A percentile compares a stretch with the other conserved stretches of the same genome.
Conservation (phyloP, 176 grass and related monocot species). For the Aegilops tauschii region DNA sequence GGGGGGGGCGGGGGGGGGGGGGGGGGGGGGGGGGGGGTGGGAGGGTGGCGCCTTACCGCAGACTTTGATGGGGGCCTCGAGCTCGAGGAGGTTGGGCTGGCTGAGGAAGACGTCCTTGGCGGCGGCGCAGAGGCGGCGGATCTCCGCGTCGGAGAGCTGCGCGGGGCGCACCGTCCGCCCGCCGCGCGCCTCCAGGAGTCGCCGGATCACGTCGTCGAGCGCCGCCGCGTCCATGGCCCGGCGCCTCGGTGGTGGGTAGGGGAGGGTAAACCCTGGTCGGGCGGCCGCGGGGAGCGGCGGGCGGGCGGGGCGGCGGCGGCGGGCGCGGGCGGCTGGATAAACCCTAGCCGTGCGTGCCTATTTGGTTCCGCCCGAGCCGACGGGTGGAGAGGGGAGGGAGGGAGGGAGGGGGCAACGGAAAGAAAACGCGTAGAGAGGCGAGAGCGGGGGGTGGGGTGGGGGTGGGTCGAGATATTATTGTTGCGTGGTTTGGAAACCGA, state of each 20-base stretch:
- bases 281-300: constrained; percentile 2
- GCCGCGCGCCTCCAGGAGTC: constrained; percentile 63
- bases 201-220: constrained; percentile 68
- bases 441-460: too few relatives aligned
- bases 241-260: neutral
- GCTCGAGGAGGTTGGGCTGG: constrained; percentile 84
- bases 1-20: too few relatives aligned
- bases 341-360: constrained; percentile 21
- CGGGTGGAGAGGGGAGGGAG: neutral
- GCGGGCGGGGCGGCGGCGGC: neutral
- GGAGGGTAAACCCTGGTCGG: constrained; percentile 4
- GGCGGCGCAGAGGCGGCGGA: constrained; percentile 65
- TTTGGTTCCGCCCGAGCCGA: neutral
- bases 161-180: constrained; percentile 56
- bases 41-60: constrained; percentile 59
- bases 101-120: constrained; percentile 80
- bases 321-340: neutral
- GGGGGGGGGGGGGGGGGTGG: too few relatives aligned
- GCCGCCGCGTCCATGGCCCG: constrained; percentile 50
- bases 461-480: neutral
- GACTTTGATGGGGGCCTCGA: constrained; percentile 93
- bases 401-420: neutral
- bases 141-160: constrained; percentile 75
- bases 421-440: neutral
- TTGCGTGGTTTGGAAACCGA: neutral